Conservation (phyloP, 768 basidiomycete genomes). For the Tephrocybe rancida region DNA sequence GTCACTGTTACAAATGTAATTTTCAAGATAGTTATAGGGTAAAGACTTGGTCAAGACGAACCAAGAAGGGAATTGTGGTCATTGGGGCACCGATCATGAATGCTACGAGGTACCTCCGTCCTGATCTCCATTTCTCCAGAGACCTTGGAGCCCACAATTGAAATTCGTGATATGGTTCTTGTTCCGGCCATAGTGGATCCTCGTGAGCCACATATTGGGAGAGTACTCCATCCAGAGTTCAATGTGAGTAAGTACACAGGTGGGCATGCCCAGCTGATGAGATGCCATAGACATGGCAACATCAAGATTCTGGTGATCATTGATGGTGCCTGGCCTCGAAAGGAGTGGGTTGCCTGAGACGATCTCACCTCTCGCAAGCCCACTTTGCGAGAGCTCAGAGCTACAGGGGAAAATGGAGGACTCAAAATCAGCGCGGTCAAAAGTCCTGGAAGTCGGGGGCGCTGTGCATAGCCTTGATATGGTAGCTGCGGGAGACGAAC, state of each 20-base stretch:
- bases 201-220: background rate
- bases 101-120: too few species aligned
- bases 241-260: background rate
- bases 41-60: too few species aligned
- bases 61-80: too few species aligned
- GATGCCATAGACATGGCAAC: conserved; percentile 1
- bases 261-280: conserved; percentile 7
- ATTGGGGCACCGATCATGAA: too few species aligned
- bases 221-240: background rate
- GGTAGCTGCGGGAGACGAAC: background rate
- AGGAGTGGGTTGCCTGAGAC: background rate
- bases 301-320: background rate
- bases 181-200: conserved; percentile 13
- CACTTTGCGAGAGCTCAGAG: background rate
- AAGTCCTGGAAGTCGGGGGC: background rate
- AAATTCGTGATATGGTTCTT: background rate
- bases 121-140: background rate
- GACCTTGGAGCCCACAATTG: too few species aligned
- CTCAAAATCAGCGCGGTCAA: background rate
- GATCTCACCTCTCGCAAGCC: background rate
- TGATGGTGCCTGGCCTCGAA: conserved; percentile 8
- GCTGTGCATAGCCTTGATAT: background rate
- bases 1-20: too few species aligned
- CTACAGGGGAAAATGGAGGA: background rate
- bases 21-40: too few species aligned